phyloP scores from a whole-genome alignment of 1,139 yeast genomes.

The Lodderomyces margitis region DNA sequence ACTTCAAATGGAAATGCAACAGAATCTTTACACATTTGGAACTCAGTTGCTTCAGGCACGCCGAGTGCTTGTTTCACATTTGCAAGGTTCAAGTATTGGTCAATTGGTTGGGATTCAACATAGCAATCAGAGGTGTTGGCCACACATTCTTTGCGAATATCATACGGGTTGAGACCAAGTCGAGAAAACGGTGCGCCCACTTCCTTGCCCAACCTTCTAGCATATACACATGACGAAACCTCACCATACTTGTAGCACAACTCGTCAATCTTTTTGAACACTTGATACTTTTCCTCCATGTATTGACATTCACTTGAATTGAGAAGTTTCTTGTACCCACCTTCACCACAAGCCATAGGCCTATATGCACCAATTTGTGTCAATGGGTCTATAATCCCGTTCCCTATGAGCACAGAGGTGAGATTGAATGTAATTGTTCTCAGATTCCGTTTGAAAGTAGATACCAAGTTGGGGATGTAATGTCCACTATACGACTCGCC shows the following conservation, averaged over 20 bases:
- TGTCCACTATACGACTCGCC: constrained; percentile 97
- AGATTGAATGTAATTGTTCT: constrained; percentile 77
- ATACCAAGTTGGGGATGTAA: constrained; percentile 58
- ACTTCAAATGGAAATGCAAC: constrained; percentile 67
- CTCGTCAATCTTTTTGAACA: constrained; percentile 74
- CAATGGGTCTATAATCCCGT: constrained; percentile 86
- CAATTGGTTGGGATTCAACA: constrained; percentile 25
- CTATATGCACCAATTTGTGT: constrained; percentile 77
- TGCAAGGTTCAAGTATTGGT: constrained; percentile 30
- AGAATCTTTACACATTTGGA: constrained; percentile 80
- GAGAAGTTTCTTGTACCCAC: constrained; percentile 38
- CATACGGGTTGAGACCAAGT: constrained; percentile 70
- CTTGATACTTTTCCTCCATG: constrained; percentile 43
- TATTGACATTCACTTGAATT: constrained; percentile 7
- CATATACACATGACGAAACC: constrained; percentile 90
- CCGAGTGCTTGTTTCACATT: constrained; percentile 68
- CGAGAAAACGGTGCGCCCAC: constrained; percentile 41
- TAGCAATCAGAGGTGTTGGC: constrained; percentile 73
- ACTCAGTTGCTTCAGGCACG: constrained; percentile 56
- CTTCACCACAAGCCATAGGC: constrained; percentile 91
- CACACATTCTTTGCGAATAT: constrained; percentile 76
- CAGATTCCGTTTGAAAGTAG: constrained; percentile 24
- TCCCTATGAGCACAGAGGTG: constrained; percentile 83
- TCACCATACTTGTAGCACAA: constrained; percentile 74
- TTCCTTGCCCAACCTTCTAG: constrained; percentile 48